A percentile compares a stretch with the other conserved stretches of the same genome.
Evolutionary conservation across 352 stramenopile species (phyloP).

Genomic region (Phytophthora lateralis): DNA sequence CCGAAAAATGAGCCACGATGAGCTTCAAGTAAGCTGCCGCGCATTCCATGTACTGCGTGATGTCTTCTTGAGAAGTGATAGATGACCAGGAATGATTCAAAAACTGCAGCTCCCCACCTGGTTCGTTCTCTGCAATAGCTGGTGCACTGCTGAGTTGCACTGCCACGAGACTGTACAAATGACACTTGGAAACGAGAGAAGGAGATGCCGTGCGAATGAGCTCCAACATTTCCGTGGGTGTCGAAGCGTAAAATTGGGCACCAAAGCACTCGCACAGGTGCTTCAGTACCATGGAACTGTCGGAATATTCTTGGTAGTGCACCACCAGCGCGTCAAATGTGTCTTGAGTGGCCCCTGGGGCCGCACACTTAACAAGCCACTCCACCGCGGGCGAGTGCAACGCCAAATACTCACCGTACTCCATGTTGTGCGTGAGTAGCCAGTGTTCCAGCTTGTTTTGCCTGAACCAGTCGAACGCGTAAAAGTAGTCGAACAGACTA

Average conservation of each 20-base stretch:
- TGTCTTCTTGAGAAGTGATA: constrained; percentile 73
- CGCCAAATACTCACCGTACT: constrained; percentile 65
- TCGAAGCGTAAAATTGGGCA: constrained; percentile 56
- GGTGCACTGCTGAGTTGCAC: constrained; percentile 56
- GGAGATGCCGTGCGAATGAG: constrained; percentile 67
- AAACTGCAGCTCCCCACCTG: constrained; percentile 72
- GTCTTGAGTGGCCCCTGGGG: constrained; percentile 42
- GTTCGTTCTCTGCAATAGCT: constrained; percentile 33
- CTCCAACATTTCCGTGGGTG: constrained; percentile 62
- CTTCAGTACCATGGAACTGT: constrained; percentile 90
- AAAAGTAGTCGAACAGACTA: constrained; percentile 91
- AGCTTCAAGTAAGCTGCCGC: constrained; percentile 86
- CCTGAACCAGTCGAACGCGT: constrained; percentile 79
- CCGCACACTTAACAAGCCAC: constrained; percentile 84
- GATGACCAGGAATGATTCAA: constrained; percentile 87
- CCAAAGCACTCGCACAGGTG: constrained; percentile 85
- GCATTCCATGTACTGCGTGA: constrained; percentile 84
- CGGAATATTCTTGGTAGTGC: constrained; percentile 84
- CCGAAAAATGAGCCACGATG: constrained; percentile 83
- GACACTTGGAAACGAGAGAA: constrained; percentile 64
- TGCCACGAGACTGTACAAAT: constrained; percentile 75
- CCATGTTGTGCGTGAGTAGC: constrained; percentile 59
- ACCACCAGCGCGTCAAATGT: constrained; percentile 72
- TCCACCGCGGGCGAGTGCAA: constrained; percentile 88
- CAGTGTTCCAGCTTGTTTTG: constrained; percentile 57